Conservation (phyloP, 768 basidiomycete species). For the Butyriboletus loyo region DNA sequence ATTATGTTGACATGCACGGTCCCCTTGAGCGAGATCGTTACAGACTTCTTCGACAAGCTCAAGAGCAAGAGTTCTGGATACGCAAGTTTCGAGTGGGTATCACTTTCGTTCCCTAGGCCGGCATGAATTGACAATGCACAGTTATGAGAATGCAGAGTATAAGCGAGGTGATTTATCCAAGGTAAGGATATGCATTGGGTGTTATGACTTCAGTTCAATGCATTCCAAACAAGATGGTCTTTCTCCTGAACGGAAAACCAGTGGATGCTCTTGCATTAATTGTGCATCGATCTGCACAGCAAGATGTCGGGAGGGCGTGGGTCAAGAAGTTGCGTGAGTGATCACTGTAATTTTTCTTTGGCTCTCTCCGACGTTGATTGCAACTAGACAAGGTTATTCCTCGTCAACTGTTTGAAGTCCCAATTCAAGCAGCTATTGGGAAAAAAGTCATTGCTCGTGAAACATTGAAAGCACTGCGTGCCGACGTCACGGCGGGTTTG, state of each 20-base stretch:
- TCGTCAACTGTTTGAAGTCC: constrained; percentile 88
- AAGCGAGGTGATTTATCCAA: constrained; percentile 76
- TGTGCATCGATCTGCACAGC: constrained; percentile 78
- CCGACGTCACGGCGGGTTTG: constrained; percentile 91
- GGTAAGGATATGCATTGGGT: constrained; percentile 39
- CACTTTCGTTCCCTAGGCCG: background rate
- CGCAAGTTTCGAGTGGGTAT: constrained; percentile 83
- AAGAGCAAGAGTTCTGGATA: constrained; percentile 92
- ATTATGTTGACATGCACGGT: constrained; percentile 79
- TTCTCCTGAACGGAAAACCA: constrained; percentile 83
- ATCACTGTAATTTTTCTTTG: background rate
- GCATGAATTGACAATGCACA: constrained; percentile 31
- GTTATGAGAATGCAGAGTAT: constrained; percentile 95
- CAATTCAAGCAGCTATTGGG: constrained; percentile 92
- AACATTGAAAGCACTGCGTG: constrained; percentile 78
- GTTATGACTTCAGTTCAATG: background rate
- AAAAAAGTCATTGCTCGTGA: constrained; percentile 86
- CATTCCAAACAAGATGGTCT: constrained; percentile 63
- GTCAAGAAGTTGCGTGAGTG: constrained; percentile 85
- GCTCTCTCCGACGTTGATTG: background rate
- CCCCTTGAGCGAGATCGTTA: constrained; percentile 92
- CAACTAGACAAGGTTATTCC: constrained; percentile 84
- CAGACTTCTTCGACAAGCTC: constrained; percentile 91
- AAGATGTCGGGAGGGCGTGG: constrained; percentile 77
- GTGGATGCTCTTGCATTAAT: constrained; percentile 94